Conservation (phyloP, 2,329 filamentous ascomycete genomes). For the Ophiostoma sp. region DNA sequence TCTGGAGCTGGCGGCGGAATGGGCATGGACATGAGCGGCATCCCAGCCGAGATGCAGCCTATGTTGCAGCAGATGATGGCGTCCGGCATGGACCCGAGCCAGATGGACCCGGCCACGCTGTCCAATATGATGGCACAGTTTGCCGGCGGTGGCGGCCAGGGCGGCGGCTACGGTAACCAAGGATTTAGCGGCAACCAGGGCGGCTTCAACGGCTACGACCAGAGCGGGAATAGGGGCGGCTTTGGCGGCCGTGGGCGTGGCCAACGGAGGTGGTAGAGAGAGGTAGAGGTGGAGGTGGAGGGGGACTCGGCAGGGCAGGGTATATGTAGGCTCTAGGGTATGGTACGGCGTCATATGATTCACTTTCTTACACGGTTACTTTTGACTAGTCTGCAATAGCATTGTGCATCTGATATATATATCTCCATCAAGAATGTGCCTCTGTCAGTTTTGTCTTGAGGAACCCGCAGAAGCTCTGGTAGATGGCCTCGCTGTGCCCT, state of each 20-base stretch:
- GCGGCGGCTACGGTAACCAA: slow-evolving; percentile 37
- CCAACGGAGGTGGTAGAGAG: slow-evolving; percentile 27
- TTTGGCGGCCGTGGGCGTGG: slow-evolving; percentile 35
- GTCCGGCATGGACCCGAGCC: slow-evolving; percentile 58
- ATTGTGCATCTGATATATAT: neutral
- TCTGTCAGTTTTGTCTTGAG: slow-evolving; percentile 51
- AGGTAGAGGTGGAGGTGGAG: slow-evolving; percentile 23
- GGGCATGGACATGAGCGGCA: slow-evolving; percentile 35
- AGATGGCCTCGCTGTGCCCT: slow-evolving; percentile 66
- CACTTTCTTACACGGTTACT: neutral
- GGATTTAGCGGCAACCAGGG: slow-evolving; percentile 35
- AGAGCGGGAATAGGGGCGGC: slow-evolving; percentile 30
- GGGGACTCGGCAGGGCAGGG: neutral
- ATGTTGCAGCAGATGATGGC: slow-evolving; percentile 69
- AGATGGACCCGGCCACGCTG: slow-evolving; percentile 59
- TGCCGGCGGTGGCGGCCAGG: slow-evolving; percentile 49
- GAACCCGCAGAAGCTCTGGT: slow-evolving; percentile 84
- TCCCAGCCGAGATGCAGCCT: slow-evolving; percentile 60
- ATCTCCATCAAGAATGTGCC: neutral
- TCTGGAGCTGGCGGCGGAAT: neutral
- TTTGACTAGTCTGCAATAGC: neutral
- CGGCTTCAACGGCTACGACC: slow-evolving; percentile 39
- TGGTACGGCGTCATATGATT: neutral
- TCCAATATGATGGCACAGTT: slow-evolving; percentile 56
- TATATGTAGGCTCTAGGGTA: slow-evolving; percentile 1